Evolutionary conservation across 2,329 filamentous ascomycete genomes (phyloP), one percentile per base, ranked within the genome.

Genomic region (Phaeoacremonium minimum): DNA sequence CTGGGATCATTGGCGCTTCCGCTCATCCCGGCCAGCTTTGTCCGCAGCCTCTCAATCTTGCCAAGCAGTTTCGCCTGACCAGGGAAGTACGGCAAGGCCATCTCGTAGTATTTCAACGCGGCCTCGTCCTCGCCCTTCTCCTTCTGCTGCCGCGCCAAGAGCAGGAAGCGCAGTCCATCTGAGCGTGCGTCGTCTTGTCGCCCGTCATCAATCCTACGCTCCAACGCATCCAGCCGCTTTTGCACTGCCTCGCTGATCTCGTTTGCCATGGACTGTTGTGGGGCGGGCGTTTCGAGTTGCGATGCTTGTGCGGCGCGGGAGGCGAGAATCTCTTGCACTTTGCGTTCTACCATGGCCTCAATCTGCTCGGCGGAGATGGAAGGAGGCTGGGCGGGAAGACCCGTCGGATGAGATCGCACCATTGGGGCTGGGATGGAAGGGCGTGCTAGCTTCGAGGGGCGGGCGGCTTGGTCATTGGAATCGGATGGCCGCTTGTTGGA

Each of bases 141-240:
- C 54, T 90, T 89, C 53, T 94, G 86, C 56, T 96, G 89, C 46
- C 93, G 86, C 2, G 88, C 91, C 73, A 93, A 88, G n/a, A 96
- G 71, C 20, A 97, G 64, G 50, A 85, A 88, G 9, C 88, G 85
- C 18, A 97, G 62, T 0, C 91, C 93, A 44, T 95, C 87, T 0
- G 87, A 83, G 36, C 85, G 80, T 74, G 66, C 39, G 69, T 63
- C 13, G 16, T 38, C 16, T 12, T 73, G 69, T 19, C 64, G 67
- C 30, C 71, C 76, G 15, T 77, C 77, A 40, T 91, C 85, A 18
- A 97, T 85, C n/a, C 87, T 84, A 46, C 83, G 78, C 60, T 97
- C 91, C 4, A 97, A 71, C 1, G 85, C 83, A 40, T 95, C 87
- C 1, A 97, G 69, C 1, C 91, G 80, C 39, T 73, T 79, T 50